Conservation (phyloP, 495 filamentous ascomycete species). For the Aspergillus incahuasiensis region DNA sequence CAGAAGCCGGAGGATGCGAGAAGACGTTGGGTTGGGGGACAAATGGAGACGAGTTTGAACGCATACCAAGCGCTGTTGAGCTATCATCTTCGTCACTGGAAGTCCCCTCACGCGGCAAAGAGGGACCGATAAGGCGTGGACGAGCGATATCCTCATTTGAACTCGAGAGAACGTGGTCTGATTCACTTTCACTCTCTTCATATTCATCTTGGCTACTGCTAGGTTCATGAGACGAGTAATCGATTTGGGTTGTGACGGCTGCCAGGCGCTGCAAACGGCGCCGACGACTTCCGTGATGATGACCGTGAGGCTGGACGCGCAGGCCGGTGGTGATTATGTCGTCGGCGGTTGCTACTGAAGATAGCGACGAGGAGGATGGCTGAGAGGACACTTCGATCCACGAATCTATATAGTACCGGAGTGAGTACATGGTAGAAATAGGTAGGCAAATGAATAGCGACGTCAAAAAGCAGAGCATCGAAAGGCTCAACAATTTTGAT, state of each 20-base stretch:
- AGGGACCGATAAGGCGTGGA: slow-evolving; percentile 19
- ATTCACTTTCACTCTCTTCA: slow-evolving; percentile 79
- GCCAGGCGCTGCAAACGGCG: slow-evolving; percentile 48
- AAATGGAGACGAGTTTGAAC: slow-evolving; percentile 56
- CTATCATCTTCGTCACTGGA: slow-evolving; percentile 70
- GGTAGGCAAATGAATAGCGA: slow-evolving; percentile 14
- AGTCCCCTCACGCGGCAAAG: slow-evolving; percentile 35
- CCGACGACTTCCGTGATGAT: slow-evolving; percentile 48
- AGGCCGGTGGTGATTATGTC: slow-evolving; percentile 86
- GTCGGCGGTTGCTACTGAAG: slow-evolving; percentile 67
- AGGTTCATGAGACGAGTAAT: slow-evolving; percentile 39
- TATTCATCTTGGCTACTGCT: slow-evolving; percentile 88
- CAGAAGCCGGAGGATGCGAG: slow-evolving; percentile 69
- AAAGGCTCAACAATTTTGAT: slow-evolving; percentile 14
- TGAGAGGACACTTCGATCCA: slow-evolving; percentile 96
- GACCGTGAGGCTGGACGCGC: slow-evolving; percentile 51
- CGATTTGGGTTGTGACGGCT: slow-evolving; percentile 44
- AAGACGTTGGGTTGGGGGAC: slow-evolving; percentile 88
- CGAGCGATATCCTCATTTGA: slow-evolving; percentile 70
- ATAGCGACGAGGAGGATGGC: slow-evolving; percentile 86
- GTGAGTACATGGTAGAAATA: slow-evolving; percentile 47
- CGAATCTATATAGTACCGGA: slow-evolving; percentile 67
- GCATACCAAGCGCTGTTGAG: slow-evolving; percentile 71
- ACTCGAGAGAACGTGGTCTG: slow-evolving; percentile 76
- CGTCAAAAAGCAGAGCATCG: slow-evolving; percentile 5